phyloP scores from a whole-genome alignment of 805 yeast genomes.

The Jamesozyma rosinii region DNA sequence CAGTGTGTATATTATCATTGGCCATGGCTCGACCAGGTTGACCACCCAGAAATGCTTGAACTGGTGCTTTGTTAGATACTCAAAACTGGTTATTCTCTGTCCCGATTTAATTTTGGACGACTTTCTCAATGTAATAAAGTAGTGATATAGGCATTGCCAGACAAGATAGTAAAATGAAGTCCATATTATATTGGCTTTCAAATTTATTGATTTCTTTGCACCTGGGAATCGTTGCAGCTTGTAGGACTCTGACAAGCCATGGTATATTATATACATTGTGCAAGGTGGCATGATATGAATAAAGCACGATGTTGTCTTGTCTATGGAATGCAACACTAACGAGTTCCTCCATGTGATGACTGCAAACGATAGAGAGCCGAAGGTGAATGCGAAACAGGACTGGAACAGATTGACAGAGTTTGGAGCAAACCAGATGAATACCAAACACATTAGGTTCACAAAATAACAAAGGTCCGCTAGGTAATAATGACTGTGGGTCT shows the following conservation, averaged over 20 bases:
- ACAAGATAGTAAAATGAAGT: slow-evolving; percentile 74
- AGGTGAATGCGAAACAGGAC: slow-evolving; percentile 74
- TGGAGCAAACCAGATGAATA: slow-evolving; percentile 80
- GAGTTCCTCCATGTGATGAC: slow-evolving; percentile 95
- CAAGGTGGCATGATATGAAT: slow-evolving; percentile 88
- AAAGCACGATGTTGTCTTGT: slow-evolving; percentile 83
- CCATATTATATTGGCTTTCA: slow-evolving; percentile 45
- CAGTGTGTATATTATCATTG: slow-evolving; percentile 76
- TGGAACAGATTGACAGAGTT: slow-evolving; percentile 61
- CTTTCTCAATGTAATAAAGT: slow-evolving; percentile 75
- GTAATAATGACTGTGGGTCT: slow-evolving; percentile 71
- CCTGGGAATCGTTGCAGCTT: slow-evolving; percentile 66
- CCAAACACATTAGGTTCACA: slow-evolving; percentile 61
- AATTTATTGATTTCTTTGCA: slow-evolving; percentile 47
- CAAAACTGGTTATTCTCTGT: slow-evolving; percentile 70
- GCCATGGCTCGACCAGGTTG: slow-evolving; percentile 76
- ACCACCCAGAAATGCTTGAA: slow-evolving; percentile 68
- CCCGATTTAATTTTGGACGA: slow-evolving; percentile 80
- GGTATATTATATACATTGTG: slow-evolving; percentile 78
- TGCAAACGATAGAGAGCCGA: slow-evolving; percentile 88
- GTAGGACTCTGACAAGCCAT: slow-evolving; percentile 50
- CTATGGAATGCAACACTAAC: slow-evolving; percentile 81
- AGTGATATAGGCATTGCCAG: slow-evolving; percentile 89
- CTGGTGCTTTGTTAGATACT: slow-evolving; percentile 66
- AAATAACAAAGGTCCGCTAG: slow-evolving; percentile 91